Evolutionary conservation across 352 stramenopile genomes (phyloP).

Genomic region (Phytophthora hybrid): DNA sequence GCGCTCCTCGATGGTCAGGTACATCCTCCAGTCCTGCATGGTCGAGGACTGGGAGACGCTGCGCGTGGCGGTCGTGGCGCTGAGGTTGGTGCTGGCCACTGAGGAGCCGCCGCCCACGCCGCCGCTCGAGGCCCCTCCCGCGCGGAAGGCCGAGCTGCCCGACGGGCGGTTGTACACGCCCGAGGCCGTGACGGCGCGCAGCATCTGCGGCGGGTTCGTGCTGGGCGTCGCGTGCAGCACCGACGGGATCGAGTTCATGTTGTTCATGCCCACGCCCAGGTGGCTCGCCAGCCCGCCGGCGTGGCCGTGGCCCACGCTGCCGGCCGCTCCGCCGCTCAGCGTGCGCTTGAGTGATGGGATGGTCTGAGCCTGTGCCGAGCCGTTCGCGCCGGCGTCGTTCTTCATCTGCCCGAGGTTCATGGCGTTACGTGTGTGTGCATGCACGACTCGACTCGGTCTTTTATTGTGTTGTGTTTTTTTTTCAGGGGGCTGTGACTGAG

Average conservation of each 20-base stretch:
- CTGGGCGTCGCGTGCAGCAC: constrained; percentile 72
- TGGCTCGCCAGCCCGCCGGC: constrained; percentile 54
- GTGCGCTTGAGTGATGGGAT: constrained; percentile 91
- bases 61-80: constrained; percentile 48
- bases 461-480: too few relatives aligned
- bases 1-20: constrained; percentile 91
- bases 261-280: constrained; percentile 75
- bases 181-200: constrained; percentile 84
- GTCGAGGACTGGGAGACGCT: constrained; percentile 70
- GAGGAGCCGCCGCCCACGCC: constrained; percentile 16
- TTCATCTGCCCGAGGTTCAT: constrained; percentile 87
- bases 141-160: constrained; percentile 38
- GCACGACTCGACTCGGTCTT: neutral
- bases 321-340: constrained; percentile 71
- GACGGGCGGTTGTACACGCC: constrained; percentile 80
- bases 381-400: constrained; percentile 60
- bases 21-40: constrained; percentile 92
- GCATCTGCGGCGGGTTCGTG: constrained; percentile 85
- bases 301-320: constrained; percentile 48
- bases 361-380: constrained; percentile 46
- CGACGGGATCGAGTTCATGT: constrained; percentile 83
- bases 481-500: constrained; percentile 1
- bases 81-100: constrained; percentile 31
- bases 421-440: constrained; percentile 15
- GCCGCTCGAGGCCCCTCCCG: constrained; percentile 20